Conservation (phyloP, 257 asterid species). For the Scutellaria baicalensis region DNA sequence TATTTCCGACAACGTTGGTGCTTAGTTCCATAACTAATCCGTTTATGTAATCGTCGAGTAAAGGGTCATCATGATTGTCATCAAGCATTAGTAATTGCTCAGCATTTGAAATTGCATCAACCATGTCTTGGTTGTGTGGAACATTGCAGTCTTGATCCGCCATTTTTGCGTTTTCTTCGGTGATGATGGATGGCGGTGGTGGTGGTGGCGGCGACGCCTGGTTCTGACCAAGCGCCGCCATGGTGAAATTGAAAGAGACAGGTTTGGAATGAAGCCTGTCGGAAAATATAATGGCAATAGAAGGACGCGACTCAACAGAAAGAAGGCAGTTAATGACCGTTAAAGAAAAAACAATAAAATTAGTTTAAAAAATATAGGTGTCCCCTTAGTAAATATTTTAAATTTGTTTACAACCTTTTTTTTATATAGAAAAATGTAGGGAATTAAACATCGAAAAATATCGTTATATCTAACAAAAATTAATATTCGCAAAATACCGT, state of each 20-base stretch:
- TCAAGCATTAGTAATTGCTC: constrained; percentile 16
- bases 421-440: too few species aligned
- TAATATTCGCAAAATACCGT: too few species aligned
- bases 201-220: constrained; percentile 47
- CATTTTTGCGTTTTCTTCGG: constrained; percentile 24
- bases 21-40: constrained; percentile 9
- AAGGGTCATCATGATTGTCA: background rate
- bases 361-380: background rate
- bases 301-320: constrained; percentile 33
- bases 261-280: background rate
- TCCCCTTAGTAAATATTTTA: background rate
- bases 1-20: background rate
- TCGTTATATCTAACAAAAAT: too few species aligned
- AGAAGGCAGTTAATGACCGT: constrained; percentile 36
- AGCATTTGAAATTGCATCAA: background rate
- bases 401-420: too few species aligned
- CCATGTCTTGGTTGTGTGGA: background rate
- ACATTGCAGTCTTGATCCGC: constrained; percentile 9
- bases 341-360: background rate
- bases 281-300: background rate
- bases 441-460: too few species aligned
- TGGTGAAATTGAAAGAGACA: background rate
- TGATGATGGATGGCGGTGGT: background rate
- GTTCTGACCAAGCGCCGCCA: constrained; percentile 48
- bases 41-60: constrained; percentile 1